These are phyloP conservation scores for Edaphochlamys debaryana DNA, from an alignment of 139 green algal genomes.

Conservation along the genomic window DNA sequence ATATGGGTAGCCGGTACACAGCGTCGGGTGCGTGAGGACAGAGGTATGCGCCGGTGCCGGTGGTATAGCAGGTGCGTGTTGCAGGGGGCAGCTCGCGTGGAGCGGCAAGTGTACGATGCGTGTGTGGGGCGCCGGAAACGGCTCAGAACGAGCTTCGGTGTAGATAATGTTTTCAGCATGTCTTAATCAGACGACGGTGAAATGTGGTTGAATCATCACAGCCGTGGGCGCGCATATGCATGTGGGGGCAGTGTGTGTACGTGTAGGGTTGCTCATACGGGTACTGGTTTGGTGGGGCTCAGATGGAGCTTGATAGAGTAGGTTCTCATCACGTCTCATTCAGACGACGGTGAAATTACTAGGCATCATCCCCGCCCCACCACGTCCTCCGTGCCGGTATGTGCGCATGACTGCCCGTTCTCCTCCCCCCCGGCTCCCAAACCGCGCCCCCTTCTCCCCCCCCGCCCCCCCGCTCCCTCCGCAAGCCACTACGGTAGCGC, in stretches of 20 bases:
- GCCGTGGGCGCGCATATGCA: background rate
- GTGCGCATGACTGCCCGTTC: no score
- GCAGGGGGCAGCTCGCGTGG: no score
- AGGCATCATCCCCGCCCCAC: background rate
- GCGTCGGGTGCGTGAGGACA: background rate
- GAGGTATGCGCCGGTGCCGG: background rate
- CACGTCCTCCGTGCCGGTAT: no score
- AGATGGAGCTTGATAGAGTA: constrained; percentile 22
- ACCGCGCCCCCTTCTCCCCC: background rate
- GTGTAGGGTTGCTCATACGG: no score
- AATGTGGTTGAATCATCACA: constrained; percentile 6
- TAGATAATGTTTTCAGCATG: constrained; percentile 10
- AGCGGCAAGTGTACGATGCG: no score
- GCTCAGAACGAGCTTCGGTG: constrained; percentile 22
- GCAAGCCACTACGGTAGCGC: no score
- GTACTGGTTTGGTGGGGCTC: background rate
- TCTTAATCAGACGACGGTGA: constrained; percentile 30
- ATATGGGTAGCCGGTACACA: no score
- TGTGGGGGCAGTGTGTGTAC: no score
- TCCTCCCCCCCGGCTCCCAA: no score
- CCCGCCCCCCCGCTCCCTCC: background rate
- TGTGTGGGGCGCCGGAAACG: no score
- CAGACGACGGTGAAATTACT: constrained; percentile 29
- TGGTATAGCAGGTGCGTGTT: no score
- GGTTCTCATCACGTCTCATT: constrained; percentile 11